phyloP scores from a whole-genome alignment of 305 asterid species.

The Salvia sclarea region DNA sequence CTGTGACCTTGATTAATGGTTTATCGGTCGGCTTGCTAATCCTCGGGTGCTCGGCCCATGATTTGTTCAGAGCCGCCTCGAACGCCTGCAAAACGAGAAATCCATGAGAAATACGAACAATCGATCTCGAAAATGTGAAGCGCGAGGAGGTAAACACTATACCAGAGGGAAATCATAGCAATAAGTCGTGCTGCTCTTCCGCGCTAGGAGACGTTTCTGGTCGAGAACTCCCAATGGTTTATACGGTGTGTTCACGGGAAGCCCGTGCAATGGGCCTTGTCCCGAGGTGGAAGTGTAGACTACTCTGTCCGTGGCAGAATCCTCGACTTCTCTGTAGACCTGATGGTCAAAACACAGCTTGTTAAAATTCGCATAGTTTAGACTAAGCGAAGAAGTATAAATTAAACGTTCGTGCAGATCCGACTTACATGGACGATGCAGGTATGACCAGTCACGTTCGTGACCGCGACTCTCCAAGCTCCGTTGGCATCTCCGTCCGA shows the following conservation, averaged over 20 bases:
- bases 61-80: constrained; percentile 73
- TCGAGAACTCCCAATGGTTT: constrained; percentile 82
- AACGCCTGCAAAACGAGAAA: constrained; percentile 64
- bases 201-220: constrained; percentile 85
- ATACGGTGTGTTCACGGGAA: constrained; percentile 71
- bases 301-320: constrained; percentile 48
- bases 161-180: constrained; percentile 99
- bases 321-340: constrained; percentile 91
- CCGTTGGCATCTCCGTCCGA: constrained; percentile 91
- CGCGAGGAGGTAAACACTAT: constrained; percentile 25
- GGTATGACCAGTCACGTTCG: constrained; percentile 92
- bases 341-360: constrained; percentile 40
- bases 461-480: constrained; percentile 92
- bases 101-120: constrained; percentile 18
- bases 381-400: constrained; percentile 12
- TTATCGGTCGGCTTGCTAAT: constrained; percentile 57
- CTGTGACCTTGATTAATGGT: constrained; percentile 57
- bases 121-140: constrained; percentile 3
- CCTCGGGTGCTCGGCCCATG: constrained; percentile 56
- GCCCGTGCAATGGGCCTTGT: constrained; percentile 72
- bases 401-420: background rate
- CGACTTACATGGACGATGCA: constrained; percentile 89
- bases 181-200: constrained; percentile 88
- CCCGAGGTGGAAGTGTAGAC: constrained; percentile 67
- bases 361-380: constrained; percentile 27